phyloP scores from a whole-genome alignment of 768 basidiomycete genomes.

The Lyophyllum semitale region DNA sequence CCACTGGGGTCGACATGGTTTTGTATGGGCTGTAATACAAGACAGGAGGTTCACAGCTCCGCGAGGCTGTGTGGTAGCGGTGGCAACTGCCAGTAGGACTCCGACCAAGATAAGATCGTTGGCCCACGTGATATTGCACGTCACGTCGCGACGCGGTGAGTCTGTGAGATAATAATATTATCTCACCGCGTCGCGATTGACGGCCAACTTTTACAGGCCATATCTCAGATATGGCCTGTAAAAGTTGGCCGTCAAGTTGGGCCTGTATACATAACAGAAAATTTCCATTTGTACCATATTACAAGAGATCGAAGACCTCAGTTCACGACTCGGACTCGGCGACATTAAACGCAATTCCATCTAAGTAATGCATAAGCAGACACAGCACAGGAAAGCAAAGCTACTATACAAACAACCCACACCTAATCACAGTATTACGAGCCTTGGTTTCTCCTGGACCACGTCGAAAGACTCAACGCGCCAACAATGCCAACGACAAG shows the following conservation, averaged over 20 bases:
- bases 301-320: too few species aligned
- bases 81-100: too few species aligned
- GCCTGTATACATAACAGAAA: too few species aligned
- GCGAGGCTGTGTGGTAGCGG: neutral
- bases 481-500: conserved; percentile 80
- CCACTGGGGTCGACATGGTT: neutral
- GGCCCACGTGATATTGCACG: neutral
- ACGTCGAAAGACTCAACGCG: conserved; percentile 71
- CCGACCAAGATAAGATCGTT: neutral
- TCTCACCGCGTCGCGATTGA: too few species aligned
- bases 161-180: too few species aligned
- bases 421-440: neutral
- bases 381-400: conserved; percentile 6
- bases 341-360: neutral
- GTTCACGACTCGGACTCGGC: too few species aligned
- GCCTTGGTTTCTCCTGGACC: conserved; percentile 65
- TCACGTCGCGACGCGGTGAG: neutral
- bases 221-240: too few species aligned
- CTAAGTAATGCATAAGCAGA: conserved; percentile 1
- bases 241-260: too few species aligned
- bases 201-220: too few species aligned
- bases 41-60: neutral
- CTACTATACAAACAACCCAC: conserved; percentile 11
- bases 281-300: too few species aligned
- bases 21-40: neutral